Conservation (phyloP, 116 monocot species). For the Iris pallida region DNA sequence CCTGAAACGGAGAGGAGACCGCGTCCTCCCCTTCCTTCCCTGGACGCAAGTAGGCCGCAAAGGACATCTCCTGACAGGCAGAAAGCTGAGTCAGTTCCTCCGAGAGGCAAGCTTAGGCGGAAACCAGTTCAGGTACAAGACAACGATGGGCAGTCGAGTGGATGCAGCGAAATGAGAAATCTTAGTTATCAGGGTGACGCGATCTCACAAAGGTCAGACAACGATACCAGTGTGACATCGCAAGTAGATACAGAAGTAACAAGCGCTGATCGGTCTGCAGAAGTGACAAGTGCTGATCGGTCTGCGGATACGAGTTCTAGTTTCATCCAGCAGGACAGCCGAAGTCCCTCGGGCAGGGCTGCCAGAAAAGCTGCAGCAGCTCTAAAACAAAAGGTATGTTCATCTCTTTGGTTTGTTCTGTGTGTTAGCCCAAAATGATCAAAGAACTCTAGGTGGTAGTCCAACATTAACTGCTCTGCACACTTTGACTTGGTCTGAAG, state of each 20-base stretch:
- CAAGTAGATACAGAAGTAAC: constrained; percentile 49
- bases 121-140: constrained; percentile 34
- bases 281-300: constrained; percentile 32
- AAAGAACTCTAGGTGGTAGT: no score
- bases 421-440: no score
- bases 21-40: constrained; percentile 27
- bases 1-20: constrained; percentile 47
- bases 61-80: constrained; percentile 28
- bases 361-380: constrained; percentile 17
- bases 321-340: constrained; percentile 15
- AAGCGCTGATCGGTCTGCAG: constrained; percentile 26
- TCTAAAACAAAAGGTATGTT: constrained; percentile 35
- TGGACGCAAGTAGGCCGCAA: constrained; percentile 29
- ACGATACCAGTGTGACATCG: constrained; percentile 39
- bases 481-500: no score
- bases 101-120: constrained; percentile 36
- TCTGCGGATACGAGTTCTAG: constrained; percentile 24
- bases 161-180: constrained; percentile 24
- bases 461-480: no score
- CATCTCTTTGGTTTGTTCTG: no score
- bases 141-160: constrained; percentile 30
- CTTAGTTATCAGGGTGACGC: constrained; percentile 34
- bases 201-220: constrained; percentile 39
- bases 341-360: constrained; percentile 10
- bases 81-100: constrained; percentile 56